Base-by-base conservation (phyloP, 352 stramenopile species). In the Globisporangium parvum region DNA sequence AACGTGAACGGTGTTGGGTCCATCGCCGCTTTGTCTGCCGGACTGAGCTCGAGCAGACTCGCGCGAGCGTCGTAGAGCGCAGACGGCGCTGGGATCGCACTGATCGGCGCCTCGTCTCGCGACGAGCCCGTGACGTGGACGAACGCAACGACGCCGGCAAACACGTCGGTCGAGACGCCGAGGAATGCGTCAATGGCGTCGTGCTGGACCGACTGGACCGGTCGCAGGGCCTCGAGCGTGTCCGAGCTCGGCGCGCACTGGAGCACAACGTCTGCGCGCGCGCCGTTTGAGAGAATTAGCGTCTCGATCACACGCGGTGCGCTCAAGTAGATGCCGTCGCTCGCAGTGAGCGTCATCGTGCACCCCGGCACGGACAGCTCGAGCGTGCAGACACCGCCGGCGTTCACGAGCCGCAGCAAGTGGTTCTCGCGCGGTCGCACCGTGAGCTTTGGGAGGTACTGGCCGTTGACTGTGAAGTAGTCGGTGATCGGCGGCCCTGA, bases 401-500 rank as follows among this genome's bases (percentile, higher is more conserved):
- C 74, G 50, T 93, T 85, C 45, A 93, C 28, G 41, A 93, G 52
- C 0, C 83, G 77, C 28, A 88, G 74, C 18, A 81, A 52, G 1
- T 81, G 60, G 52, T 85, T 82, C 49, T 86, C 75, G 35, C 73
- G 57, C 11, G 75, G 73, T 8, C 57, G 60, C 12, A 89, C 57
- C 48, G 77, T 54, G 31, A 93, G 74, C 55, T 73, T 84, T 14
- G 80, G 79, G 53, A 87, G 49, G 52, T 80, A 86, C 51, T 85
- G 73, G 14, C 83, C 83, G 53, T 93, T 93, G 9, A 91, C 69
- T 0, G 69, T 74, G 53, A 85, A 85, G 60, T 85, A 93, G 28
- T 71, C 68, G 12, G 62, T 73, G 31, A 87, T 69, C 0, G 67
- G 65, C 1, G 77, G 77, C 10, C 40, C 46, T 0, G 33, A 18